Percentiles rank a stretch among this genome's conserved stretches.
Conservation (phyloP, 257 asterid species). For the Fraxinus quadrangulata region DNA sequence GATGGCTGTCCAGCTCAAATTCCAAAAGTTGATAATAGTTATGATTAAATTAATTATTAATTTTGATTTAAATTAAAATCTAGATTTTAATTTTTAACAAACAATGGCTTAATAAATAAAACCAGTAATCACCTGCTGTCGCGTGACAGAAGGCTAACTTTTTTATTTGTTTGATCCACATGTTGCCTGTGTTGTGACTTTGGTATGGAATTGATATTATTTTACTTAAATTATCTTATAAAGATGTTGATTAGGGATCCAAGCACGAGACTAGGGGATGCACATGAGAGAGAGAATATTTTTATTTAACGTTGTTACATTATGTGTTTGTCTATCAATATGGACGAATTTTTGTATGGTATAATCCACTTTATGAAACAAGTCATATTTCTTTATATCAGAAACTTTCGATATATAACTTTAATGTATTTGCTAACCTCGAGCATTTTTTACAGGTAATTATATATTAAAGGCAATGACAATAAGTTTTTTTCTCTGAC, state of each 20-base stretch:
- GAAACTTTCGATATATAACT: not conserved
- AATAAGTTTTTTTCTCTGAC: too few relatives aligned
- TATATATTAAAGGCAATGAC: too few relatives aligned
- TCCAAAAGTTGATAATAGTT: too few relatives aligned
- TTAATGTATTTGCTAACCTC: not conserved
- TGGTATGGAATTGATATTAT: conserved; percentile 32
- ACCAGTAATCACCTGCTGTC: conserved; percentile 65
- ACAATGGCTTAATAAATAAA: not conserved
- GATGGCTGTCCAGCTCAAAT: not conserved
- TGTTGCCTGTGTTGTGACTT: conserved; percentile 55
- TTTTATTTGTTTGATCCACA: conserved; percentile 35
- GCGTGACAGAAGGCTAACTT: conserved; percentile 64
- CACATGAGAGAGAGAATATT: conserved; percentile 8
- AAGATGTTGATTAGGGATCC: conserved; percentile 57
- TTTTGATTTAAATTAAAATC: too few relatives aligned
- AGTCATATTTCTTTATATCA: not conserved
- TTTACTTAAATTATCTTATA: conserved; percentile 41
- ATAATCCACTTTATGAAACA: too few relatives aligned
- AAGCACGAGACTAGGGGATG: conserved; percentile 36
- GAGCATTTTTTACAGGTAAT: too few relatives aligned
- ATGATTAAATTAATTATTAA: too few relatives aligned
- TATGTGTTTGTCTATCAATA: not conserved
- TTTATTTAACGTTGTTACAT: not conserved
- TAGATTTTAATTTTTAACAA: too few relatives aligned
- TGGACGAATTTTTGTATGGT: not conserved